These are phyloP conservation scores for Nitzschia inconspicua DNA, from an alignment of 108 stramenopile species.

Conservation along the genomic window DNA sequence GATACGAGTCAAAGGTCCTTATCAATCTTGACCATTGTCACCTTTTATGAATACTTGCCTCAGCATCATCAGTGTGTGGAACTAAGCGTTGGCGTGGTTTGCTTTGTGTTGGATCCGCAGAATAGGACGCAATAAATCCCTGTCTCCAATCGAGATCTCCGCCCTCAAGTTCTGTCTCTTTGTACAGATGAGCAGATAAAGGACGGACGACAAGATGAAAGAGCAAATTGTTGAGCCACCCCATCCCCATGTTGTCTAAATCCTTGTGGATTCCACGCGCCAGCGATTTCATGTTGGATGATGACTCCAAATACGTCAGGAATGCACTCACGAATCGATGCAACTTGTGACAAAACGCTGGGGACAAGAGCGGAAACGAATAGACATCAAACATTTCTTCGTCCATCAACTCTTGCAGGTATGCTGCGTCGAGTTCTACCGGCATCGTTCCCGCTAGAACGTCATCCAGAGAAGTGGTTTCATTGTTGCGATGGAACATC, in stretches of 20 bases:
- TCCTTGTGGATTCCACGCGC: conserved; percentile 13
- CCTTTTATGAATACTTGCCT: conserved; percentile 19
- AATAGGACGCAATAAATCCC: conserved; percentile 76
- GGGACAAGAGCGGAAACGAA: conserved; percentile 58
- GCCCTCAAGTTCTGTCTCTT: conserved; percentile 34
- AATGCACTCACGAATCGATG: conserved; percentile 2
- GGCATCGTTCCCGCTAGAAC: conserved; percentile 42
- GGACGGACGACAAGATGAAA: conserved; percentile 68
- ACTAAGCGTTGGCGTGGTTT: conserved; percentile 66
- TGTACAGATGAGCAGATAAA: conserved; percentile 57
- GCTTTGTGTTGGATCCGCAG: conserved; percentile 33
- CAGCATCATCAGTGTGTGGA: conserved; percentile 82
- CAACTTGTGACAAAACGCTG: conserved; percentile 32
- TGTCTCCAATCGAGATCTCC: conserved; percentile 78
- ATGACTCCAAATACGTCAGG: conserved; percentile 5
- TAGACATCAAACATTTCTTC: conserved; percentile 77
- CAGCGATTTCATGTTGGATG: neutral
- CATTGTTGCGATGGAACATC: conserved; percentile 12
- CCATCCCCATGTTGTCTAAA: conserved; percentile 63
- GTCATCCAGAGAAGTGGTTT: conserved; percentile 33
- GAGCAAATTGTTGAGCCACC: conserved; percentile 73
- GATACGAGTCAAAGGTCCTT: neutral
- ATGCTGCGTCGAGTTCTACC: conserved; percentile 51
- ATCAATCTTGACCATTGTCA: neutral
- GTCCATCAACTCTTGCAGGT: conserved; percentile 56